These are phyloP conservation scores for Lablab purpureus DNA, from an alignment of 306 rosid species.

Conservation along the genomic window DNA sequence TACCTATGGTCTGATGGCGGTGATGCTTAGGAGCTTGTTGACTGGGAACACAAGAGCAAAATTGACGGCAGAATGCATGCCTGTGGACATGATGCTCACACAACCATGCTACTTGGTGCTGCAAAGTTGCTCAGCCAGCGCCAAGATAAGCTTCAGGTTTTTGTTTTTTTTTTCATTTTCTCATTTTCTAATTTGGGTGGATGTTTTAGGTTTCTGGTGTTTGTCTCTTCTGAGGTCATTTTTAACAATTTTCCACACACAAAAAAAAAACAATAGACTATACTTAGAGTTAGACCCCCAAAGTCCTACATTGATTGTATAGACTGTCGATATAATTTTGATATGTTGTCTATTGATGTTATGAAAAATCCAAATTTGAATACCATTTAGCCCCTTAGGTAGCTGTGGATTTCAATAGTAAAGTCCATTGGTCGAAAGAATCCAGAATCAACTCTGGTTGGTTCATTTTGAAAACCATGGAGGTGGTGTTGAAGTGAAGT, in stretches of 20 bases:
- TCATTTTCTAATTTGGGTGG: constrained; percentile 11
- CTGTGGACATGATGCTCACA: constrained; percentile 84
- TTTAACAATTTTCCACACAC: background rate
- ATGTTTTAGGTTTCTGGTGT: background rate
- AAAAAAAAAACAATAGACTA: background rate
- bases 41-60: constrained; percentile 82
- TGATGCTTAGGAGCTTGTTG: constrained; percentile 71
- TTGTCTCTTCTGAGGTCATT: constrained; percentile 1
- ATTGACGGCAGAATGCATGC: constrained; percentile 79
- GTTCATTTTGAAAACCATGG: background rate
- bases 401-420: background rate
- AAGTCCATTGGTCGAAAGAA: constrained; percentile 5
- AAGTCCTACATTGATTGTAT: background rate
- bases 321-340: background rate
- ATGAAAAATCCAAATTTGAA: constrained; percentile 11
- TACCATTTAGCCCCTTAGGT: background rate
- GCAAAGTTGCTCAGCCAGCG: constrained; percentile 71
- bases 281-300: background rate
- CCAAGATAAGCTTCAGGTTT: constrained; percentile 63
- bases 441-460: background rate
- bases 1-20: constrained; percentile 41
- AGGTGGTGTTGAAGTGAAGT: background rate
- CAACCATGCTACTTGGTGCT: constrained; percentile 82
- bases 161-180: constrained; percentile 32
- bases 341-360: constrained; percentile 4